Evolutionary conservation across 179 eudicot genomes (phyloP).

Genomic region (Patellifolia procumbens): DNA sequence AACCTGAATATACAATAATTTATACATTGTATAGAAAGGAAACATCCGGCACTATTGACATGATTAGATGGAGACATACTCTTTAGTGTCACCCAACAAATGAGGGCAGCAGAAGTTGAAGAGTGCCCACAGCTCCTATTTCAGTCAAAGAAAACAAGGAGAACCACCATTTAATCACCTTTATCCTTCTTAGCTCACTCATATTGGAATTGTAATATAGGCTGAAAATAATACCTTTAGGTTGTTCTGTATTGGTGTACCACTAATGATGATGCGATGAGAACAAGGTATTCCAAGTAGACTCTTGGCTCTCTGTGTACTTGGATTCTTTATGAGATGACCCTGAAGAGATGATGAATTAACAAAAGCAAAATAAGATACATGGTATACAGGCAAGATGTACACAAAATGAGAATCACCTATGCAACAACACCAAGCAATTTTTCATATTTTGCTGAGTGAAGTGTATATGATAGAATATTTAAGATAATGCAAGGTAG

Average conservation of each 20-base stretch:
- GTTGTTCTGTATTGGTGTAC: conserved; percentile 95
- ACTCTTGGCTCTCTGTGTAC: conserved; percentile 97
- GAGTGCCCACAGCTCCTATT: conserved; percentile 96
- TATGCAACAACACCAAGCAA: background rate
- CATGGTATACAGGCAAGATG: background rate
- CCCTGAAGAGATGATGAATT: conserved; percentile 53
- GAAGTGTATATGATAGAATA: background rate
- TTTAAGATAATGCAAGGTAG: no score
- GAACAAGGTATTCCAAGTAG: conserved; percentile 85
- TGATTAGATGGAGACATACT: conserved; percentile 40
- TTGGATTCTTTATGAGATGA: conserved; percentile 95
- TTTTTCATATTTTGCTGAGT: background rate
- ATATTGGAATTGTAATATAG: background rate
- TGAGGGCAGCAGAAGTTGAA: conserved; percentile 93
- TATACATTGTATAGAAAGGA: conserved; percentile 14
- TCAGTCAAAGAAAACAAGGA: conserved; percentile 17
- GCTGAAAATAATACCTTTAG: conserved; percentile 60
- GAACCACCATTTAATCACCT: background rate
- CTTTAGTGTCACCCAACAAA: conserved; percentile 83
- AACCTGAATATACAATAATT: conserved; percentile 50
- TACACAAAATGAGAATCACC: background rate
- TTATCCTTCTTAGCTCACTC: conserved; percentile 4
- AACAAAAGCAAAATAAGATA: background rate
- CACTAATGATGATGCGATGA: conserved; percentile 91
- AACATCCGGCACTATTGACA: conserved; percentile 8